Percentiles rank a stretch among this genome's conserved stretches.
phyloP scores from a whole-genome alignment of 805 yeast genomes.

The Wickerhamomyces hampshirensis region DNA sequence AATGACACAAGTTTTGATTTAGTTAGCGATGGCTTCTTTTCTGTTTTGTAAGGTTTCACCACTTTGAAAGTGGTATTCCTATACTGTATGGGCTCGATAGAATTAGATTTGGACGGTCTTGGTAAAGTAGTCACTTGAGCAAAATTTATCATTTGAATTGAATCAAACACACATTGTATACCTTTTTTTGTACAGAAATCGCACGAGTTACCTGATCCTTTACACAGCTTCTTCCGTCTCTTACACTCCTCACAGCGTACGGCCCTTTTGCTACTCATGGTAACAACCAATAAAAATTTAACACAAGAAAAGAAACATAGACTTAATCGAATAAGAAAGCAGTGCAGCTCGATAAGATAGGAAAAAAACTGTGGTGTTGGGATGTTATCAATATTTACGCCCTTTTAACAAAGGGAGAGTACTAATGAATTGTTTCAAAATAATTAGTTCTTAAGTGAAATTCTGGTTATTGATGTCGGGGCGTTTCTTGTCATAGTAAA shows the following conservation, averaged over 20 bases:
- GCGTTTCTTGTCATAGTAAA: too few relatives aligned
- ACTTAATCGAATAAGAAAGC: neutral
- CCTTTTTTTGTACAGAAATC: constrained; percentile 10
- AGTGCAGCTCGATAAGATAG: neutral
- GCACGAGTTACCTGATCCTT: constrained; percentile 2
- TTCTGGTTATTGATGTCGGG: too few relatives aligned
- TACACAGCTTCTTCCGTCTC: constrained; percentile 13
- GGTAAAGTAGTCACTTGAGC: constrained; percentile 1
- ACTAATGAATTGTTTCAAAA: too few relatives aligned
- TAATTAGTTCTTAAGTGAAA: too few relatives aligned
- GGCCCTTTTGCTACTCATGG: neutral
- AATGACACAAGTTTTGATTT: neutral
- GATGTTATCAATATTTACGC: too few relatives aligned
- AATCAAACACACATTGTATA: constrained; percentile 9
- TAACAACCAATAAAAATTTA: neutral
- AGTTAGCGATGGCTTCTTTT: neutral
- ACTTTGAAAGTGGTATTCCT: neutral
- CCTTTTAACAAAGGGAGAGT: too few relatives aligned
- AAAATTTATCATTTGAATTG: constrained; percentile 1
- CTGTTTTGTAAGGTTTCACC: neutral
- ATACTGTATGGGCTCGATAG: too few relatives aligned
- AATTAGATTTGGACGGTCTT: too few relatives aligned
- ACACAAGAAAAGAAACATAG: neutral
- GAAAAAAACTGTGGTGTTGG: neutral
- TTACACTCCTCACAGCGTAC: constrained; percentile 13